Percentiles rank a stretch among this genome's conserved stretches.
Evolutionary conservation across 2,329 filamentous ascomycete genomes (phyloP).

Genomic region (Taxawa tesnikishii): DNA sequence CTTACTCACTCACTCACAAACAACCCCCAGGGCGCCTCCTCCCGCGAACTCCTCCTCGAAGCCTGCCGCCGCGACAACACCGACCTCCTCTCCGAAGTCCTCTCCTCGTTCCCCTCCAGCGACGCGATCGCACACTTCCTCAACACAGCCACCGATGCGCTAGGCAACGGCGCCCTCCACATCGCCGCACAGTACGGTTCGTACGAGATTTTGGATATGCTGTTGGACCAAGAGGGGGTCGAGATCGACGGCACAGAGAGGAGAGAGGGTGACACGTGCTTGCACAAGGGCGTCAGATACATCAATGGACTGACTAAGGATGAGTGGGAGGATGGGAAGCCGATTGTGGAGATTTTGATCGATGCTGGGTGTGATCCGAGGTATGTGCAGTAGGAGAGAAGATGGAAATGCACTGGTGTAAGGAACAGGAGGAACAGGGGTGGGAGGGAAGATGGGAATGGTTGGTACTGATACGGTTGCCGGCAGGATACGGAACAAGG

Average conservation of each 20-base stretch:
- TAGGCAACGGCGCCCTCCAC: conserved; percentile 84
- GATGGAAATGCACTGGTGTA: background rate
- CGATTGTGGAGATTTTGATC: conserved; percentile 66
- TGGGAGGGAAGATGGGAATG: conserved; percentile 1
- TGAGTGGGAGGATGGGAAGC: conserved; percentile 52
- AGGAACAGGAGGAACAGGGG: background rate
- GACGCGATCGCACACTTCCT: conserved; percentile 63
- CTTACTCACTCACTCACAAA: background rate
- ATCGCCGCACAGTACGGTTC: conserved; percentile 76
- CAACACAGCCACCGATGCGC: conserved; percentile 72
- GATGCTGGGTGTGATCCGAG: conserved; percentile 60
- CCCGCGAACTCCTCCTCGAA: conserved; percentile 77
- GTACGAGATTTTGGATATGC: conserved; percentile 71
- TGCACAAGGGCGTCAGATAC: conserved; percentile 69
- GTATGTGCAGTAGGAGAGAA: conserved; percentile 15
- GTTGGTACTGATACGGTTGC: too few relatives aligned
- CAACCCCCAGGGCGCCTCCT: conserved; percentile 52
- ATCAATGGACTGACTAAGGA: conserved; percentile 54
- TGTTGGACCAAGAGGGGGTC: conserved; percentile 73
- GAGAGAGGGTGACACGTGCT: conserved; percentile 61
- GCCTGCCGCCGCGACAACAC: conserved; percentile 89
- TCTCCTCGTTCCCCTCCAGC: conserved; percentile 42
- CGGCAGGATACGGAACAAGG: conserved; percentile 52
- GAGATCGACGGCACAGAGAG: conserved; percentile 71
- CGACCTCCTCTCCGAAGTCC: conserved; percentile 65